Evolutionary conservation across 306 rosid species (phyloP).

Genomic region (Vachellia pachyceras): DNA sequence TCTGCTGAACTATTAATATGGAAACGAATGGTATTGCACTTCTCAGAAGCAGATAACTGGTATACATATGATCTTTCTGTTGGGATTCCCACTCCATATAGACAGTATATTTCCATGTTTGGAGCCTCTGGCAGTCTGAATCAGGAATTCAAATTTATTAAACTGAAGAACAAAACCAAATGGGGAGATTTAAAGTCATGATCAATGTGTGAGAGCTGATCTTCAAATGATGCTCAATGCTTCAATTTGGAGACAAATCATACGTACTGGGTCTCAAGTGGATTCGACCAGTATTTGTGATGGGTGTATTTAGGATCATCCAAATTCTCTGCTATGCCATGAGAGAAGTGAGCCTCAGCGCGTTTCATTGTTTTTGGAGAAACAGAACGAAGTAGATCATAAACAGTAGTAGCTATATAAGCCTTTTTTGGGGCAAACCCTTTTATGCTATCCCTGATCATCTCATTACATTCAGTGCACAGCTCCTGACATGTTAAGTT

Average conservation of each 20-base stretch:
- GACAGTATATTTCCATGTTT: constrained; percentile 75
- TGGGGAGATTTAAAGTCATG: constrained; percentile 2
- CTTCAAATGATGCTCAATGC: not conserved
- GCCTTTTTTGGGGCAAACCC: constrained; percentile 48
- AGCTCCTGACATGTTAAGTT: constrained; percentile 54
- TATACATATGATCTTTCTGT: constrained; percentile 62
- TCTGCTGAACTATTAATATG: constrained; percentile 56
- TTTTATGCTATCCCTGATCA: constrained; percentile 51
- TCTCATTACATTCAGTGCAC: constrained; percentile 62
- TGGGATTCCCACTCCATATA: constrained; percentile 75
- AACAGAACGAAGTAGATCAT: constrained; percentile 57
- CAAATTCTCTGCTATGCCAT: constrained; percentile 77
- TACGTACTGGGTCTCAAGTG: constrained; percentile 80
- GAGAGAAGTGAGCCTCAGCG: constrained; percentile 76
- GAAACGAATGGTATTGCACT: constrained; percentile 64
- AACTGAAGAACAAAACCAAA: not conserved
- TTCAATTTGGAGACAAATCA: not conserved
- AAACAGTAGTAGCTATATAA: constrained; percentile 54
- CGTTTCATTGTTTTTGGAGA: constrained; percentile 74
- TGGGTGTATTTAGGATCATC: constrained; percentile 72
- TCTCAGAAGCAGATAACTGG: constrained; percentile 53
- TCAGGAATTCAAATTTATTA: constrained; percentile 27
- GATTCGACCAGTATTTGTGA: constrained; percentile 88
- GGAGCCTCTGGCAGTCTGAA: constrained; percentile 80
- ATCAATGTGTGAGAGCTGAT: constrained; percentile 12